Conservation (phyloP, 2,329 filamentous ascomycete genomes). For the Helicocarpus griseus region DNA sequence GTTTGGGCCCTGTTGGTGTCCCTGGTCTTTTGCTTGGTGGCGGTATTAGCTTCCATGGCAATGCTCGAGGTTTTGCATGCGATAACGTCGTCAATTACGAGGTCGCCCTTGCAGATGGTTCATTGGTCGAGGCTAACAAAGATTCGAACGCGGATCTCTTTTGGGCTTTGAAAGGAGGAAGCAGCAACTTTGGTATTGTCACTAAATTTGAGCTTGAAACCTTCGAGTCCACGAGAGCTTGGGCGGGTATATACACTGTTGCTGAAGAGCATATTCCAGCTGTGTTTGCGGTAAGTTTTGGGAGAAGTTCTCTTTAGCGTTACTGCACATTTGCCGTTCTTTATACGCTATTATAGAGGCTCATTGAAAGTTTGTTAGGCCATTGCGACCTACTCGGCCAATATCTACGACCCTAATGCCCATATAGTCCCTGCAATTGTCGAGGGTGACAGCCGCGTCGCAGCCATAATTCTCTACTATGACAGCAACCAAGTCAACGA, state of each 20-base stretch:
- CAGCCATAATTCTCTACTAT: conserved; percentile 30
- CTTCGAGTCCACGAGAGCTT: not conserved
- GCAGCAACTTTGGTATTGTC: conserved; percentile 35
- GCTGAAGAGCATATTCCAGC: not conserved
- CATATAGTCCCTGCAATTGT: conserved; percentile 13
- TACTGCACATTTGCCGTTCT: too few species aligned
- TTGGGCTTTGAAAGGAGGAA: conserved; percentile 34
- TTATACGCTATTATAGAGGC: too few species aligned
- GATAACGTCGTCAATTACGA: conserved; percentile 26
- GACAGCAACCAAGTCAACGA: conserved; percentile 23
- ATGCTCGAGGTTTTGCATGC: conserved; percentile 21
- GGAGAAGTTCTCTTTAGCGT: not conserved
- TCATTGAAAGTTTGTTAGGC: not conserved
- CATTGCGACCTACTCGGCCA: not conserved
- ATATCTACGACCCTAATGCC: not conserved
- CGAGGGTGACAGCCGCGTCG: conserved; percentile 20
- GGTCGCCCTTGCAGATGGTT: conserved; percentile 28
- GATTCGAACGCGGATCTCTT: conserved; percentile 25
- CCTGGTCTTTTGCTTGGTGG: conserved; percentile 13
- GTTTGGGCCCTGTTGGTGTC: not conserved
- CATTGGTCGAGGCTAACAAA: conserved; percentile 21
- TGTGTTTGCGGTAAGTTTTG: not conserved
- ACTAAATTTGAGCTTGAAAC: conserved; percentile 32
- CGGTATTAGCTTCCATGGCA: conserved; percentile 25
- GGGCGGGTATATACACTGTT: not conserved